Evolutionary conservation across 176 grass and related monocot genomes (phyloP).

Genomic region (Hyparrhenia diplandra): DNA sequence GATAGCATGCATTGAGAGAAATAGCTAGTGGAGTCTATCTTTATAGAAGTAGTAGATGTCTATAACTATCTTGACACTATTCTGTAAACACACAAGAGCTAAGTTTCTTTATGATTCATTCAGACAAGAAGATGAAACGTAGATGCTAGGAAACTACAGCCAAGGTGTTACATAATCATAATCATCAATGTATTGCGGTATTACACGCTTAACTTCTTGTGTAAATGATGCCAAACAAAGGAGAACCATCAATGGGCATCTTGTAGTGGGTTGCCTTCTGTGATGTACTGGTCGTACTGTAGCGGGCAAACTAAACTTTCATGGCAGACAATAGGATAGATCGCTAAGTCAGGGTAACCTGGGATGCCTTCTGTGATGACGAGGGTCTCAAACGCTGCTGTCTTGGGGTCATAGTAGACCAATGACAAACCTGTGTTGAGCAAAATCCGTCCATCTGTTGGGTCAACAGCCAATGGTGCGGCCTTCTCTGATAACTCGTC

Average conservation of each 20-base stretch:
- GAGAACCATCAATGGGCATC: no score
- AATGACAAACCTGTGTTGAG: constrained; percentile 14
- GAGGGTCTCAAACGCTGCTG: neutral
- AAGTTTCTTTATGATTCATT: no score
- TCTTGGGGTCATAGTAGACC: constrained; percentile 25
- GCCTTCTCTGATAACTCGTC: neutral
- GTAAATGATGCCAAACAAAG: no score
- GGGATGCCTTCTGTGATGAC: neutral
- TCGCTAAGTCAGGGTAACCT: neutral
- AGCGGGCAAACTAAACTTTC: constrained; percentile 31
- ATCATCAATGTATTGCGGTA: neutral
- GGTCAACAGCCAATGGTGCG: constrained; percentile 16
- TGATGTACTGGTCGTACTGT: no score
- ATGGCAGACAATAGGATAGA: constrained; percentile 16
- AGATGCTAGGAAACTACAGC: no score
- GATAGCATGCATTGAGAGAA: no score
- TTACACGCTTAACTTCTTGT: neutral
- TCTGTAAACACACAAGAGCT: no score
- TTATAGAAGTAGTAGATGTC: no score
- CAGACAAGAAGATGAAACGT: no score
- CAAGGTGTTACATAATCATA: neutral
- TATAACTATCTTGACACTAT: no score
- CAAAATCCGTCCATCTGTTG: constrained; percentile 16
- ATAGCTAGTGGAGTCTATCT: no score
- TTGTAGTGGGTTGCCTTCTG: no score